phyloP scores from a whole-genome alignment of 2,329 filamentous ascomycete species.

The Cytospora chrysosperma region DNA sequence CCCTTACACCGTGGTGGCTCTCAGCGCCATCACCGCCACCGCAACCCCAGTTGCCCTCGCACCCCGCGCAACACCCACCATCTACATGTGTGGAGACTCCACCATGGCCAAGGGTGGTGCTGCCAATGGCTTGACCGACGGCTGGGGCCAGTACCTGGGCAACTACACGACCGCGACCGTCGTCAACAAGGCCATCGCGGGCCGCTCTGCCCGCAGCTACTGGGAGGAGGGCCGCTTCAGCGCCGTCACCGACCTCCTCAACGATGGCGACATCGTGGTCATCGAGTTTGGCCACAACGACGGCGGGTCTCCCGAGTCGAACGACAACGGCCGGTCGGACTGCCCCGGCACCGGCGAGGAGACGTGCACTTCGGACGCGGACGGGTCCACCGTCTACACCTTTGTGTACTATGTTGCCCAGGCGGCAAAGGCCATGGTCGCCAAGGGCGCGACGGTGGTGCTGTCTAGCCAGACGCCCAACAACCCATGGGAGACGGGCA shows the following conservation, averaged over 20 bases:
- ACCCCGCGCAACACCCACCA: slow-evolving; percentile 34
- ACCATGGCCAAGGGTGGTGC: slow-evolving; percentile 50
- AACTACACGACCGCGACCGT: slow-evolving; percentile 47
- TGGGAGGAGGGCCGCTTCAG: slow-evolving; percentile 61
- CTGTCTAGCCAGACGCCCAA: slow-evolving; percentile 59
- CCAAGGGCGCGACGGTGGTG: slow-evolving; percentile 61
- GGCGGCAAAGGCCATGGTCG: slow-evolving; percentile 33
- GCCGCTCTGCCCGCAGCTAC: slow-evolving; percentile 62
- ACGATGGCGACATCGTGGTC: slow-evolving; percentile 60
- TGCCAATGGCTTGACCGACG: slow-evolving; percentile 39
- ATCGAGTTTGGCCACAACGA: slow-evolving; percentile 74
- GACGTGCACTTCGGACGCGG: slow-evolving; percentile 44
- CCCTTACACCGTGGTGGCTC: slow-evolving; percentile 1
- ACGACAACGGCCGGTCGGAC: slow-evolving; percentile 60
- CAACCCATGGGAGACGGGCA: slow-evolving; percentile 59
- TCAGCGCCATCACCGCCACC: slow-evolving; percentile 21
- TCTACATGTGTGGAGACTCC: slow-evolving; percentile 54
- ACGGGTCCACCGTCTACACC: slow-evolving; percentile 33
- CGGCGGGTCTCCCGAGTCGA: slow-evolving; percentile 51
- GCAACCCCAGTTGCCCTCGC: slow-evolving; percentile 25
- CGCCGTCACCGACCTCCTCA: slow-evolving; percentile 48
- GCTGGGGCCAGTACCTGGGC: slow-evolving; percentile 61
- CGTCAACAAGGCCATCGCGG: slow-evolving; percentile 61
- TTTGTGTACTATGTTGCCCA: slow-evolving; percentile 32
- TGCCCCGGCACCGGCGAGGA: slow-evolving; percentile 54